These are phyloP conservation scores for Drechslera avenae DNA, from an alignment of 2,329 filamentous ascomycete genomes.

Conservation along the genomic window DNA sequence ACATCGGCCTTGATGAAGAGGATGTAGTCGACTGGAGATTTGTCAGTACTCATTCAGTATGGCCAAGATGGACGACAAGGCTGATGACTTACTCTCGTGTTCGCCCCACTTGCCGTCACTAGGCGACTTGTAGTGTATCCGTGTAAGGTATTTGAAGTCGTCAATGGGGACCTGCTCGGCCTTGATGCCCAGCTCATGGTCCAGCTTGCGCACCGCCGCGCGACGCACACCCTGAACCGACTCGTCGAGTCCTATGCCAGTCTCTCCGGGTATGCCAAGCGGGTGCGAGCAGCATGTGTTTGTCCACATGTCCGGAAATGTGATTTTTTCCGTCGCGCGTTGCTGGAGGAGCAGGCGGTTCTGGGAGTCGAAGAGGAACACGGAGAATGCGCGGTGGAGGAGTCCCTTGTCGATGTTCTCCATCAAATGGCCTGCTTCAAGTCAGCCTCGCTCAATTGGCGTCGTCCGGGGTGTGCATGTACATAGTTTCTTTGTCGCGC, in stretches of 20 bases:
- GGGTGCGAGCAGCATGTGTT: conserved; percentile 99
- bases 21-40: conserved; percentile 84
- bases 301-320: conserved; percentile 99
- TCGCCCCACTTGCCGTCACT: conserved; percentile 99
- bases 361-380: conserved; percentile 94
- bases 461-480: conserved; percentile 46
- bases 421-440: conserved; percentile 84
- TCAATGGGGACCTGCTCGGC: conserved; percentile 86
- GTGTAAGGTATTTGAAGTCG: conserved; percentile 89
- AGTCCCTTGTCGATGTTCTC: conserved; percentile 96
- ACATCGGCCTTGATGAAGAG: conserved; percentile 92
- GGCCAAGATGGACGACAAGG: not conserved
- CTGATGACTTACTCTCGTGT: conserved; percentile 78
- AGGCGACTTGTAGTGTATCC: conserved; percentile 97
- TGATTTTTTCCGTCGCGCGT: conserved; percentile 95
- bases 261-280: conserved; percentile 88
- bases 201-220: conserved; percentile 88
- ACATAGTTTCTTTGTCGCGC: conserved; percentile 98
- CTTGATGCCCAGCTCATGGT: conserved; percentile 94
- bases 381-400: conserved; percentile 94
- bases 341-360: conserved; percentile 95
- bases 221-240: conserved; percentile 86
- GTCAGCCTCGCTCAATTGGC: conserved; percentile 16
- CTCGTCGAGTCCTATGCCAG: conserved; percentile 78
- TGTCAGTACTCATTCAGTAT: conserved; percentile 27